These are phyloP conservation scores for Serendipita sp. DNA, from an alignment of 768 basidiomycete species.

Conservation along the genomic window DNA sequence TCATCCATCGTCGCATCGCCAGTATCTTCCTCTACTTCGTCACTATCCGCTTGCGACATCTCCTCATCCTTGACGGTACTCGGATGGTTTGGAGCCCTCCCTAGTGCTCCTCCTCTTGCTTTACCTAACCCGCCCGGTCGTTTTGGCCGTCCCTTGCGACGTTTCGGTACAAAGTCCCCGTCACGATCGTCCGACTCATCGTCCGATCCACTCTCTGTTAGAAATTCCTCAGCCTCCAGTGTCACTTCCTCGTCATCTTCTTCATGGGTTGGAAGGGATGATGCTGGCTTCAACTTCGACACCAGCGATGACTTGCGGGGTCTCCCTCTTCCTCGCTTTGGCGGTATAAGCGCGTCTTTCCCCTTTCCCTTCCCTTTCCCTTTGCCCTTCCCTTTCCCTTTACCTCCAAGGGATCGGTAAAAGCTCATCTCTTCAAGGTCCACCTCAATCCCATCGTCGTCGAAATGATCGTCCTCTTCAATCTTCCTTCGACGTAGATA, in stretches of 20 bases:
- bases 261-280: not conserved
- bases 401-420: not conserved
- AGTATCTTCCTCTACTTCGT: not conserved
- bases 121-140: not conserved
- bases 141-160: not conserved
- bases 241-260: constrained; percentile 9
- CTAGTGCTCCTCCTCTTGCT: not conserved
- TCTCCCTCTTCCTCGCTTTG: constrained; percentile 10
- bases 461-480: not conserved
- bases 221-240: not conserved
- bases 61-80: not conserved
- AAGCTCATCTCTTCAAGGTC: constrained; percentile 7
- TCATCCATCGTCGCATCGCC: constrained; percentile 1
- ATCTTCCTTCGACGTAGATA: not conserved
- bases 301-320: constrained; percentile 6
- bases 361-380: not conserved
- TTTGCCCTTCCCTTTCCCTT: constrained; percentile 3
- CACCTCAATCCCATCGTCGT: not conserved
- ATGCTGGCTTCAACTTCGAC: not conserved
- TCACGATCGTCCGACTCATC: constrained; percentile 7
- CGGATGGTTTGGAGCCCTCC: not conserved
- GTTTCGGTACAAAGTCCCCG: not conserved
- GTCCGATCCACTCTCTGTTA: not conserved
- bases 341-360: not conserved
- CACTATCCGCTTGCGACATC: constrained; percentile 10